Evolutionary conservation across 2,329 filamentous ascomycete genomes (phyloP), one percentile per base, ranked within the genome.

Genomic region (Dothiorella sarmentorum): DNA sequence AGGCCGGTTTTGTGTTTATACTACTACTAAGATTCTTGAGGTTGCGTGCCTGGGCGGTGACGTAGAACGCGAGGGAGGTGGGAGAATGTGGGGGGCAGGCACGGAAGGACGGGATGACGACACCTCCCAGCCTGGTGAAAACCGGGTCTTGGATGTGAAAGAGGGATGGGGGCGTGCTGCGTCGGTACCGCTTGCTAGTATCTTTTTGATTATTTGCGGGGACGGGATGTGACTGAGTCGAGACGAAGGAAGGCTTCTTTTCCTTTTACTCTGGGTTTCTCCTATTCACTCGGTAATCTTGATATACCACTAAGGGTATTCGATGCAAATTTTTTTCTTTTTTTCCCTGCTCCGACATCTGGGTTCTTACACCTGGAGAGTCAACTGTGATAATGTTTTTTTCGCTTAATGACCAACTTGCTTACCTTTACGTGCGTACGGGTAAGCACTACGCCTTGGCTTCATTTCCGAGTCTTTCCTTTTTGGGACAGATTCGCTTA

Each of bases 1-100:
- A 29, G 49, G 49, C 49, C 33, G 49, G 37, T 10, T n/a, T 18
- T 53, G 49, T 53, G 49, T 53, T 29, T 15, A 29, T 40, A 24
- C 22, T 38, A 37, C 18, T 40, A 24, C 22, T 38, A 37, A 29
- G 33, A 38, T 53, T 40, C n/a, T 27, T 6, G 29, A 9, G 35
- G 9, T 5, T 20, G 35, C 22, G 26, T 38, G 49, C n/a, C 5
- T 40, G 20, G 13, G 20, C 4, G n/a, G 35, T 53, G 15, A 20
- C 15, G 24, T 29, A 37, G 9, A 7, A 18, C n/a, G 13, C 7
- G 10, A 42, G 20, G 9, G 29, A 13, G 29, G 10, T 11, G 5
- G 15, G 31, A 13, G 29, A 51, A 5, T 13, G 20, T 24, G 15
- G 11, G 7, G 11, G 18, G 1, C 33, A 20, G 29, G 31, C 9